phyloP scores from a whole-genome alignment of 225 moss, liverwort and hornwort species.

The Sphagnum contortum region DNA sequence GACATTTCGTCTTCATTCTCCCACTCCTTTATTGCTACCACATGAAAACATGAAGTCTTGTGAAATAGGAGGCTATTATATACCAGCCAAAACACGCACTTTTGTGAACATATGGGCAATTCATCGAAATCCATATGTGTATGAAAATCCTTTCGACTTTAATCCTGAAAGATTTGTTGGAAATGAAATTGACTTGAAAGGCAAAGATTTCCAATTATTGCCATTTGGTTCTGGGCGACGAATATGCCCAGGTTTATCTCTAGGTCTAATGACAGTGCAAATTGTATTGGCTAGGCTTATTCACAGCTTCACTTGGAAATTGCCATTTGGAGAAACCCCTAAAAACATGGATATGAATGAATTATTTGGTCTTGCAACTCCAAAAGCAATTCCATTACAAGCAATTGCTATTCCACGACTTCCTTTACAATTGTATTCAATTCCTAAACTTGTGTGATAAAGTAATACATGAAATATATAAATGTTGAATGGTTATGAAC shows the following conservation, averaged over 20 bases:
- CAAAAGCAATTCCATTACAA: conserved; percentile 1
- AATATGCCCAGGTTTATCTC: conserved; percentile 6
- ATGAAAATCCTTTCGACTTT: conserved; percentile 28
- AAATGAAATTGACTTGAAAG: neutral
- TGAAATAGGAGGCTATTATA: too few species aligned
- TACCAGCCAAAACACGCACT: neutral
- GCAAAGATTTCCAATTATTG: neutral
- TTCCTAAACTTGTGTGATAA: too few species aligned
- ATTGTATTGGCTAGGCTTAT: too few species aligned
- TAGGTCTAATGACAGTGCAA: too few species aligned
- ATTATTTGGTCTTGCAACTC: neutral
- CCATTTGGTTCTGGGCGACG: conserved; percentile 15
- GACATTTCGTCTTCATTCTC: conserved; percentile 33
- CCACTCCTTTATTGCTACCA: conserved; percentile 19
- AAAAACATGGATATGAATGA: neutral
- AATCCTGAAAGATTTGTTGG: conserved; percentile 43
- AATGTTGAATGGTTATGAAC: too few species aligned
- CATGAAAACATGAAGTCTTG: conserved; percentile 1
- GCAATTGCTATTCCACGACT: neutral
- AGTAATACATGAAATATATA: too few species aligned
- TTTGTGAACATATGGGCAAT: conserved; percentile 42
- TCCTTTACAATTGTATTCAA: neutral
- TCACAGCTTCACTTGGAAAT: too few species aligned
- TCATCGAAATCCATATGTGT: conserved; percentile 14
- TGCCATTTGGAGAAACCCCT: neutral